Evolutionary conservation across 1,139 yeast genomes (phyloP).

Genomic region (Williopsis jadinii): DNA sequence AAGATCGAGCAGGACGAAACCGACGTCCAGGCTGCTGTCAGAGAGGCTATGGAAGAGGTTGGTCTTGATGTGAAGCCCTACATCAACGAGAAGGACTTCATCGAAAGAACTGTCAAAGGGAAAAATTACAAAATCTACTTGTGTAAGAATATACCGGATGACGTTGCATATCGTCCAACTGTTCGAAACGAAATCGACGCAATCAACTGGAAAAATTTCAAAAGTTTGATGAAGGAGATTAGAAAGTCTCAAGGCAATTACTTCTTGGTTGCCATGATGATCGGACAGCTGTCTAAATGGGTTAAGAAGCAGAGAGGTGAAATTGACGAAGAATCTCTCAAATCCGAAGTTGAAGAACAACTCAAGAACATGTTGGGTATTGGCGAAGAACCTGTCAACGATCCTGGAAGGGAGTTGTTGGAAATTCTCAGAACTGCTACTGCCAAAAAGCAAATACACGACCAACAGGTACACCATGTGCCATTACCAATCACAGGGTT

Average conservation of each 20-base stretch:
- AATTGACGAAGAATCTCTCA: conserved; percentile 44
- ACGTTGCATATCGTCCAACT: conserved; percentile 63
- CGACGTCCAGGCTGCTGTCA: conserved; percentile 86
- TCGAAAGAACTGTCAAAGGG: conserved; percentile 77
- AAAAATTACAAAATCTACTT: conserved; percentile 83
- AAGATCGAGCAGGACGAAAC: conserved; percentile 91
- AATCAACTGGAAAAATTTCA: conserved; percentile 58
- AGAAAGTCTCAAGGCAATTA: conserved; percentile 36
- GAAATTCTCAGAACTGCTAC: conserved; percentile 30
- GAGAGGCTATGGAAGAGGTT: conserved; percentile 95
- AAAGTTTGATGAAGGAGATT: conserved; percentile 23
- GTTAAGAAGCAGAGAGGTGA: conserved; percentile 46
- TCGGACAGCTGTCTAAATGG: conserved; percentile 54
- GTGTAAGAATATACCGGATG: conserved; percentile 74
- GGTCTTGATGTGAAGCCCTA: conserved; percentile 75
- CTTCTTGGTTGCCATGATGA: conserved; percentile 53
- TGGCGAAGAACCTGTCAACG: conserved; percentile 32
- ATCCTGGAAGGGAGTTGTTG: conserved; percentile 72
- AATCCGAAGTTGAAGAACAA: conserved; percentile 49
- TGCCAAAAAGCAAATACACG: conserved; percentile 14
- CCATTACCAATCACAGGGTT: not conserved
- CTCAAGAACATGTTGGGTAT: conserved; percentile 61
- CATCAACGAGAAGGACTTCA: conserved; percentile 61
- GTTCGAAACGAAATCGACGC: conserved; percentile 83
- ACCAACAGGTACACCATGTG: conserved; percentile 2